Base-by-base conservation (phyloP, 129 eudicot species). In the Heracleum sosnowskyi region DNA sequence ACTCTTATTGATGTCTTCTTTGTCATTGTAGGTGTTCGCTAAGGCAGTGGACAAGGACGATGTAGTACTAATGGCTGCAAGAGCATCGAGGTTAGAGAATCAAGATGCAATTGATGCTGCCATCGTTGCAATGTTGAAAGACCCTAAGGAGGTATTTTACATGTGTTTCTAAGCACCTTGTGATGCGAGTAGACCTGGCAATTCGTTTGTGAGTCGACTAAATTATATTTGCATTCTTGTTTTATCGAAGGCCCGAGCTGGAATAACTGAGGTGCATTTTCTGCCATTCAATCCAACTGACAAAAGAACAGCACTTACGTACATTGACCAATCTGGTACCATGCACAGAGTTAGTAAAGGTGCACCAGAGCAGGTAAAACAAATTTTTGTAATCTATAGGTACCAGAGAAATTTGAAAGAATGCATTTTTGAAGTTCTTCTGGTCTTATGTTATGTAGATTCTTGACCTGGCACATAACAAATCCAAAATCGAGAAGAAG, bases 41-140 rank as follows among this genome's bases (percentile, higher is more conserved):
- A 51, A 75, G 42, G 78, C 68, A 29, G 40, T 46, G 8, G 78
- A 47, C 66, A 47, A 46, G 44, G 78, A 75, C 29, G 42, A 35
- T 0, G 78, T 75, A 17, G 66, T 75, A 15, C 44, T 75, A 34
- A 46, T 75, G 78, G 78, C 66, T 31, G 66, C 78, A 46, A 47
- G 78, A 31, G 78, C 78, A 7, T 75, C 78, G 4, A 31, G 78
- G 66, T 7, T 47, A 16, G 66, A 75, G 11, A 75, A 75, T 20
- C 78, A 75, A 34, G 78, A 75, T 75, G 78, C 78, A 18, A 75
- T 75, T 17, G 78, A 75, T 47, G 40, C 68, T 75, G 40, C 78
- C 2, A 75, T 75, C 9, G 66, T 75, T 45, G 78, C 64, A 18
- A 75, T 46, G 78, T 60, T 75, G 41, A 28, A n/a, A 28, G 66